Conservation (phyloP, 345 rosid species). For the Rubroshorea leprosula region DNA sequence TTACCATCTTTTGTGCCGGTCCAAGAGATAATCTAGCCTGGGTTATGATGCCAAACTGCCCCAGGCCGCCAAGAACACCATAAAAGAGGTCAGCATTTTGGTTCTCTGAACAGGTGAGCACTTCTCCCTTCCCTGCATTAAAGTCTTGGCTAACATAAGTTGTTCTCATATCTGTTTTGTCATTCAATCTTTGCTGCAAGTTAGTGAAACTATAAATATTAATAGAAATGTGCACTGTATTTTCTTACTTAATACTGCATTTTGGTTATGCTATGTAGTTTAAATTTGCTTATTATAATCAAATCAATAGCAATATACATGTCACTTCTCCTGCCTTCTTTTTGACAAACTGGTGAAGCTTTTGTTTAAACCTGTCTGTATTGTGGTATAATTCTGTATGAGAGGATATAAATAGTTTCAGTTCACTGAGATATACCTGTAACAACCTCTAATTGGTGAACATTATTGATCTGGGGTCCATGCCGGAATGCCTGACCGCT, state of each 20-base stretch:
- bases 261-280: too few species aligned
- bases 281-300: too few species aligned
- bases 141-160: conserved; percentile 4
- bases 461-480: conserved; percentile 88
- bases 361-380: too few species aligned
- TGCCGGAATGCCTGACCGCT: conserved; percentile 90
- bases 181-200: too few species aligned
- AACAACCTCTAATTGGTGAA: conserved; percentile 76
- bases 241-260: too few species aligned
- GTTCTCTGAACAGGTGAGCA: conserved; percentile 67
- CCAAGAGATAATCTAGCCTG: conserved; percentile 70
- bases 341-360: too few species aligned
- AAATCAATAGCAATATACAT: too few species aligned
- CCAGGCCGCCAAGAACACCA: conserved; percentile 92
- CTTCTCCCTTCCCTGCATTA: conserved; percentile 84
- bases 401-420: conserved; percentile 16
- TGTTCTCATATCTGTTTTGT: not conserved
- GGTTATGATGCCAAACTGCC: conserved; percentile 94
- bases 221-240: too few species aligned
- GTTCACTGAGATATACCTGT: conserved; percentile 60
- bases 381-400: not conserved
- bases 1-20: conserved; percentile 68
- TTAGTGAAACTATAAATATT: too few species aligned
- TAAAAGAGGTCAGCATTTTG: conserved; percentile 75
- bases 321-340: too few species aligned